Percentiles rank a stretch among this genome's conserved stretches.
These are phyloP conservation scores for Cordyceps tenuipes DNA, from an alignment of 2,329 filamentous ascomycete genomes.

Conservation along the genomic window DNA sequence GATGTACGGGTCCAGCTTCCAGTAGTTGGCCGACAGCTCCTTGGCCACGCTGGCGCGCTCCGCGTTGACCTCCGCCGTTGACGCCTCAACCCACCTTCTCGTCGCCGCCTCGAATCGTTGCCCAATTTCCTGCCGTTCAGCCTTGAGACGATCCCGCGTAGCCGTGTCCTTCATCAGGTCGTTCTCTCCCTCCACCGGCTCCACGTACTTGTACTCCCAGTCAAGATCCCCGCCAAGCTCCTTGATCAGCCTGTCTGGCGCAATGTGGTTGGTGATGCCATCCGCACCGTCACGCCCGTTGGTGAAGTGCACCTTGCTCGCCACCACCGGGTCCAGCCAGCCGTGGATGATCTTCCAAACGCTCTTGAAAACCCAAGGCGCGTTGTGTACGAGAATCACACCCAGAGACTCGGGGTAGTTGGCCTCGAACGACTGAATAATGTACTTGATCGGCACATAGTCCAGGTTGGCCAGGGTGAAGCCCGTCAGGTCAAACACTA, in stretches of 20 bases:
- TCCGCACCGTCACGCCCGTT: slow-evolving; percentile 53
- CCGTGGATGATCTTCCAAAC: slow-evolving; percentile 58
- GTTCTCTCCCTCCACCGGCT: slow-evolving; percentile 54
- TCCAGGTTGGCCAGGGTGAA: slow-evolving; percentile 70
- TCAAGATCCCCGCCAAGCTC: slow-evolving; percentile 59
- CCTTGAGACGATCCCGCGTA: slow-evolving; percentile 39
- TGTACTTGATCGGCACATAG: slow-evolving; percentile 68
- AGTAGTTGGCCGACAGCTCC: slow-evolving; percentile 53
- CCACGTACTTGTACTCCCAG: slow-evolving; percentile 64
- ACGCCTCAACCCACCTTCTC: slow-evolving; percentile 47
- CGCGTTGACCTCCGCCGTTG: slow-evolving; percentile 15
- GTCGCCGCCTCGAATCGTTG: slow-evolving; percentile 51
- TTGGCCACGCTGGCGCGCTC: slow-evolving; percentile 41
- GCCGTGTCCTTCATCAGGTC: slow-evolving; percentile 36
- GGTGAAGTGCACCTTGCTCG: slow-evolving; percentile 63
- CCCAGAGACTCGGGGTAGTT: slow-evolving; percentile 70
- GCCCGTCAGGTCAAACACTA: slow-evolving; percentile 65
- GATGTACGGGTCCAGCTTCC: slow-evolving; percentile 61
- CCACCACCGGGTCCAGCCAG: slow-evolving; percentile 70
- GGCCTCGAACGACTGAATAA: slow-evolving; percentile 72
- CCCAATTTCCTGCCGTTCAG: slow-evolving; percentile 43
- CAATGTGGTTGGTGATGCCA: slow-evolving; percentile 41
- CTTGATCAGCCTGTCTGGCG: slow-evolving; percentile 32
- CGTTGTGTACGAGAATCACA: slow-evolving; percentile 63
- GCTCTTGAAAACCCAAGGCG: slow-evolving; percentile 60